Evolutionary conservation across 495 filamentous ascomycete species (phyloP).

Genomic region (Neurospora terricola): DNA sequence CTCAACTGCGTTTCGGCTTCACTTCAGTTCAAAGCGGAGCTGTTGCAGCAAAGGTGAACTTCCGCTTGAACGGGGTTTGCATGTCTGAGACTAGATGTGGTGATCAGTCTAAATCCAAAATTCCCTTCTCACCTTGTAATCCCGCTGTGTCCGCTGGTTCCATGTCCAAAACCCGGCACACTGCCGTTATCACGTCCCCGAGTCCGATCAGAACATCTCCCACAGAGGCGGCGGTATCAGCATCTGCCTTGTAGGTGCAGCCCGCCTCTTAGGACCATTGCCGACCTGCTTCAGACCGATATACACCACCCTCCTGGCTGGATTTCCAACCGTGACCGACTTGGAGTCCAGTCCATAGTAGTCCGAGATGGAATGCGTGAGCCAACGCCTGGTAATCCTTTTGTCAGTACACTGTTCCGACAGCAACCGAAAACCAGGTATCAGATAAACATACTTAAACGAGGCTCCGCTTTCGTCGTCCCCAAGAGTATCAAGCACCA

Average conservation of each 20-base stretch:
- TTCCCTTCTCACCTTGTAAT: background rate
- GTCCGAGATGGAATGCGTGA: conserved; percentile 82
- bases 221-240: conserved; percentile 21
- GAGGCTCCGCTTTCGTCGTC: conserved; percentile 59
- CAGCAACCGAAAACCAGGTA: background rate
- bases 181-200: background rate
- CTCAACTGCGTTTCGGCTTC: background rate
- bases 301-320: conserved; percentile 74
- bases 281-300: conserved; percentile 57
- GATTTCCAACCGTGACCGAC: conserved; percentile 67
- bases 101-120: background rate
- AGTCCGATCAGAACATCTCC: conserved; percentile 20
- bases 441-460: conserved; percentile 57
- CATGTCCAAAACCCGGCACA: background rate
- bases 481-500: conserved; percentile 67
- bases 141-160: background rate
- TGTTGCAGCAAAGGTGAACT: background rate
- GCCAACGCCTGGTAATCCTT: conserved; percentile 60
- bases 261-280: conserved; percentile 8
- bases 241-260: background rate
- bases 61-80: background rate
- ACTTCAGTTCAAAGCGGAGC: background rate
- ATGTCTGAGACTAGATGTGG: background rate
- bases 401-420: background rate
- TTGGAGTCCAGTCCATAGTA: conserved; percentile 89